A percentile compares a stretch with the other conserved stretches of the same genome.
phyloP scores from a whole-genome alignment of 257 asterid species.

The Nicotiana benthamiana region DNA sequence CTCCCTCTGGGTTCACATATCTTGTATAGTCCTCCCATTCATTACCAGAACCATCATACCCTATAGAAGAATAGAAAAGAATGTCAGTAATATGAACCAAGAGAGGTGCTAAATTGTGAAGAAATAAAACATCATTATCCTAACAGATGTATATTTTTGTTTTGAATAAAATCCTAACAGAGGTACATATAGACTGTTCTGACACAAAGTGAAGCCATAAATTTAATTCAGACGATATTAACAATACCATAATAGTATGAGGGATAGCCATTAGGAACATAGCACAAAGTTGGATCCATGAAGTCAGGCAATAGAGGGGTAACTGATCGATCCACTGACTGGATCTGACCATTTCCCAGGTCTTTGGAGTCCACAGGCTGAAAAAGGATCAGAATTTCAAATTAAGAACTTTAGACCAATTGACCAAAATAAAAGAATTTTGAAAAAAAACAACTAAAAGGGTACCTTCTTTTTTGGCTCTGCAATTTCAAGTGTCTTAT shows the following conservation, averaged over 20 bases:
- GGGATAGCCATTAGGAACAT: slow-evolving; percentile 41
- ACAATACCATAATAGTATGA: slow-evolving; percentile 28
- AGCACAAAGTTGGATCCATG: slow-evolving; percentile 37
- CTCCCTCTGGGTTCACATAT: slow-evolving; percentile 37
- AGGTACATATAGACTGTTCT: not conserved
- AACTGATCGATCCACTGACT: slow-evolving; percentile 23
- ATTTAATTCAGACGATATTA: not conserved
- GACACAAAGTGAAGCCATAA: not conserved
- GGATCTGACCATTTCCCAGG: slow-evolving; percentile 24
- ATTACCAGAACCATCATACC: slow-evolving; percentile 32
- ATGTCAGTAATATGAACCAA: not conserved
- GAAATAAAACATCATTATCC: not conserved
- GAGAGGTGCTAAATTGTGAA: not conserved
- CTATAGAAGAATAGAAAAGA: slow-evolving; percentile 4
- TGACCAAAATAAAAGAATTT: not conserved
- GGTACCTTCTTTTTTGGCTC: slow-evolving; percentile 47
- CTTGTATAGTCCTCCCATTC: slow-evolving; percentile 46
- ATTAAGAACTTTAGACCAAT: not conserved
- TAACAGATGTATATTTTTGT: not conserved
- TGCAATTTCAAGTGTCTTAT: slow-evolving; percentile 32
- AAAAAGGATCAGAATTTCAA: not conserved
- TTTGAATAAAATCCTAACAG: not conserved
- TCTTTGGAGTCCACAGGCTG: slow-evolving; percentile 33
- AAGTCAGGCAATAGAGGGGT: slow-evolving; percentile 34
- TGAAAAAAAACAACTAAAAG: not conserved